phyloP scores from a whole-genome alignment of 2,329 filamentous ascomycete genomes.

The Coleophoma crateriformis region DNA sequence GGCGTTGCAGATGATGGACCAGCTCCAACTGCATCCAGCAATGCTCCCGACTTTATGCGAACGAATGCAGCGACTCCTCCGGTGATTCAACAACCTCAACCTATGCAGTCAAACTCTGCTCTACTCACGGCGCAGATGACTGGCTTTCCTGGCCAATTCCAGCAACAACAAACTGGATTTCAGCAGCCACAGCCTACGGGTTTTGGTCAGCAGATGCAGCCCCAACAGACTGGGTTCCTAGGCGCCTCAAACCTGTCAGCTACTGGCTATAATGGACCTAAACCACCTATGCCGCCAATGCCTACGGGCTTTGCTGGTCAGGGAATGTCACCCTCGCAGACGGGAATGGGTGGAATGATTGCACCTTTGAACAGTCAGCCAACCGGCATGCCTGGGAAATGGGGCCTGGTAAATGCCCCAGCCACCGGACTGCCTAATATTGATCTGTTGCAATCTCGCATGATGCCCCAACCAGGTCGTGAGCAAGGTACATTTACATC shows the following conservation, averaged over 20 bases:
- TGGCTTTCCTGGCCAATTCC: conserved; percentile 52
- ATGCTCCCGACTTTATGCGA: conserved; percentile 20
- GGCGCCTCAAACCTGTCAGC: conserved; percentile 64
- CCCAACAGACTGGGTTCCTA: conserved; percentile 67
- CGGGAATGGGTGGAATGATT: conserved; percentile 50
- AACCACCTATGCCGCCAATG: conserved; percentile 77
- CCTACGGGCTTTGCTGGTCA: conserved; percentile 67
- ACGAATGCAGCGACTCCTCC: conserved; percentile 53
- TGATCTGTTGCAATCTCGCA: conserved; percentile 82
- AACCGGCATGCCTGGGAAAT: conserved; percentile 87
- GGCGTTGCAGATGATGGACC: conserved; percentile 70
- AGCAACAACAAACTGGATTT: conserved; percentile 33
- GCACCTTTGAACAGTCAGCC: conserved; percentile 83
- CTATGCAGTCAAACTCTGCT: conserved; percentile 67
- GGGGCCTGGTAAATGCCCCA: conserved; percentile 96
- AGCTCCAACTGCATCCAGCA: conserved; percentile 33
- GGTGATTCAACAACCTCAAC: conserved; percentile 63
- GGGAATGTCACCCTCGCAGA: conserved; percentile 54
- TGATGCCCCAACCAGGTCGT: conserved; percentile 95
- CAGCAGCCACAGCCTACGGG: conserved; percentile 43
- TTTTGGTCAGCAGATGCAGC: conserved; percentile 51
- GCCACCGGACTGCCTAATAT: conserved; percentile 88
- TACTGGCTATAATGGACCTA: conserved; percentile 75
- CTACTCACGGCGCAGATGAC: conserved; percentile 63
- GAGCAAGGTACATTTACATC: conserved; percentile 81